Base-by-base conservation (phyloP, 768 basidiomycete genomes). In the Tulasnella sp. region DNA sequence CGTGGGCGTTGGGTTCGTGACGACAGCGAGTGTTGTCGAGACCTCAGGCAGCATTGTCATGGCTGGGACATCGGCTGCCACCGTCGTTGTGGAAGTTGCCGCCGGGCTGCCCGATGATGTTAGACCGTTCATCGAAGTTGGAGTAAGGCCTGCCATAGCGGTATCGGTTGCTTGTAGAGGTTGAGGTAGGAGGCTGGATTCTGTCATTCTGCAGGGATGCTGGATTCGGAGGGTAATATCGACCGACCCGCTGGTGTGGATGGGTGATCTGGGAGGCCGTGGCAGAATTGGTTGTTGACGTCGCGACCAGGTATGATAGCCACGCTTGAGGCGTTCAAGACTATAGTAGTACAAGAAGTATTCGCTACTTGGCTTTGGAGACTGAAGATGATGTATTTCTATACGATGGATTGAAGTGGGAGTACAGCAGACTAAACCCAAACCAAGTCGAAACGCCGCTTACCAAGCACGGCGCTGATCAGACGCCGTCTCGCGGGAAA, bases 401-500 rank as follows among this genome's bases (percentile, higher is more conserved):
- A 3, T 11, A 26, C 23, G 61, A n/a, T 3, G n/a, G 61, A 67
- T 26, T 16, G 61, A 26, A 16, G 61, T 67, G 61, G 10, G 29
- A 29, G 61, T 67, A 4, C 23, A 4, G 7, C 26, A 32, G 29
- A 29, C 61, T 7, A 32, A 16, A 0, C 13, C 61, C 2, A 67
- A 67, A 29, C 61, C 1, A n/a, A 32, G 61, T 67, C 61, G 26
- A 67, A 67, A 26, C 61, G 1, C 61, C 61, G 61, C 61, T 67
- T 26, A 67, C 61, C 26, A 67, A 67, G 61, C 61, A 13, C 32
- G 2, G 6, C 2, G 13, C 61, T 7, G 61, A 67, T 67, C 61
- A 67, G 61, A 67, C 61, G 61, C 61, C 61, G 61, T 67, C 32
- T 67, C 61, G 61, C 61, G 61, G 61, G 61, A 67, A 61, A 67